A percentile compares a stretch with the other conserved stretches of the same genome.
Evolutionary conservation across 495 filamentous ascomycete species (phyloP).

Genomic region (Neurospora cerealis): DNA sequence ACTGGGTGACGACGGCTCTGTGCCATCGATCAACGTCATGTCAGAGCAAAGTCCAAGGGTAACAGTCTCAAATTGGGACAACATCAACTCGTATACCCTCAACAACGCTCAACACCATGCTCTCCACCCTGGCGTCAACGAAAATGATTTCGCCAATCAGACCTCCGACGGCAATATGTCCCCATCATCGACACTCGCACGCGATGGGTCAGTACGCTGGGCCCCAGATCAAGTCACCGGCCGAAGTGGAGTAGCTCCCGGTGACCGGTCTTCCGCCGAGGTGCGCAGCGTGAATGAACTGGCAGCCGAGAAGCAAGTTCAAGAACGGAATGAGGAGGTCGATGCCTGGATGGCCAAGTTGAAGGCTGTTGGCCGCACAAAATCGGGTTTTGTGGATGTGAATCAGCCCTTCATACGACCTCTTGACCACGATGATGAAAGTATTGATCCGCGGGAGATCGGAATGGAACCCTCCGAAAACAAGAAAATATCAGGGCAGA

Average conservation of each 20-base stretch:
- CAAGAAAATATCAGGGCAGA: slow-evolving; percentile 25
- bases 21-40: slow-evolving; percentile 25
- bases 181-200: slow-evolving; percentile 2
- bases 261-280: slow-evolving; percentile 26
- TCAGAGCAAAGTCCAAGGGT: slow-evolving; percentile 37
- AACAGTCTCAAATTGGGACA: slow-evolving; percentile 39
- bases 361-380: neutral
- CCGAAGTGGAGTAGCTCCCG: slow-evolving; percentile 33
- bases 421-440: slow-evolving; percentile 17
- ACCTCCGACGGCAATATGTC: slow-evolving; percentile 3
- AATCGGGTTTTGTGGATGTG: neutral
- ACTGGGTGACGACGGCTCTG: slow-evolving; percentile 38
- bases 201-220: slow-evolving; percentile 31
- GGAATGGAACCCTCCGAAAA: slow-evolving; percentile 23
- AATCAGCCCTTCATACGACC: neutral
- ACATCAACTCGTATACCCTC: slow-evolving; percentile 15
- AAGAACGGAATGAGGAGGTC: slow-evolving; percentile 32
- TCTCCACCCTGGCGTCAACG: neutral
- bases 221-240: slow-evolving; percentile 25
- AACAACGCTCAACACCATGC: slow-evolving; percentile 12
- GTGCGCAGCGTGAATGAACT: slow-evolving; percentile 33
- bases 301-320: slow-evolving; percentile 18
- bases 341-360: slow-evolving; percentile 30
- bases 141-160: neutral
- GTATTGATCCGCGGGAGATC: slow-evolving; percentile 28